Conservation (phyloP, 768 basidiomycete species). For the Leucogyrophana mollusca region DNA sequence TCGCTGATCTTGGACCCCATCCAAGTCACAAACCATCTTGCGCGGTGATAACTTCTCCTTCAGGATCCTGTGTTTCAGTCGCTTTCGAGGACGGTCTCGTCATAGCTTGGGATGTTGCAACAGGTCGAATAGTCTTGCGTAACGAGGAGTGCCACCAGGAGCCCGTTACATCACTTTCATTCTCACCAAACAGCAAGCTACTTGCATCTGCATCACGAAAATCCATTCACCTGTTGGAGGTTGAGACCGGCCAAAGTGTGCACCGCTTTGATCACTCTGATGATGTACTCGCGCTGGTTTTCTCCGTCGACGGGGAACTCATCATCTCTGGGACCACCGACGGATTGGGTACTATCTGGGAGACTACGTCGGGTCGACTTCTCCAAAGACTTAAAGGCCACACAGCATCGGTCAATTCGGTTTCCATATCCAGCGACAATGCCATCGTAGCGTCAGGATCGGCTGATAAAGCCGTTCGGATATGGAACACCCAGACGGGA, state of each 20-base stretch:
- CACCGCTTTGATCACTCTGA: constrained; percentile 16
- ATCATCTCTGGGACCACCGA: constrained; percentile 24
- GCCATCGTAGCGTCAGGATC: constrained; percentile 19
- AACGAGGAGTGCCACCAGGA: constrained; percentile 10
- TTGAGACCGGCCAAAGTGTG: constrained; percentile 11
- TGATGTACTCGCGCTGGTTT: constrained; percentile 16
- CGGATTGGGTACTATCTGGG: constrained; percentile 21
- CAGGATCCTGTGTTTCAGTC: constrained; percentile 16
- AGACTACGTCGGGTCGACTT: constrained; percentile 12
- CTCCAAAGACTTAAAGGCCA: constrained; percentile 19
- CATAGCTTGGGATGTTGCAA: constrained; percentile 17
- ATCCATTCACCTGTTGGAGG: constrained; percentile 23
- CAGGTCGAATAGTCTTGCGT: constrained; percentile 17
- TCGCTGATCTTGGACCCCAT: constrained; percentile 16
- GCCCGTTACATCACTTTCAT: constrained; percentile 16
- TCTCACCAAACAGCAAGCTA: constrained; percentile 11
- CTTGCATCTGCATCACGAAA: constrained; percentile 20
- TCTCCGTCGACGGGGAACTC: constrained; percentile 16
- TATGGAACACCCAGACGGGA: constrained; percentile 20
- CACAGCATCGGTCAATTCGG: constrained; percentile 11
- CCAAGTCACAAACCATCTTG: constrained; percentile 5
- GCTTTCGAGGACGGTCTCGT: constrained; percentile 16
- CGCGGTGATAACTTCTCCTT: constrained; percentile 16
- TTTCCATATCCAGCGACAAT: constrained; percentile 21
- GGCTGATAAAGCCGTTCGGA: constrained; percentile 18